Base-by-base conservation (phyloP, 768 basidiomycete species). In the Hysterangium stoloniferum region DNA sequence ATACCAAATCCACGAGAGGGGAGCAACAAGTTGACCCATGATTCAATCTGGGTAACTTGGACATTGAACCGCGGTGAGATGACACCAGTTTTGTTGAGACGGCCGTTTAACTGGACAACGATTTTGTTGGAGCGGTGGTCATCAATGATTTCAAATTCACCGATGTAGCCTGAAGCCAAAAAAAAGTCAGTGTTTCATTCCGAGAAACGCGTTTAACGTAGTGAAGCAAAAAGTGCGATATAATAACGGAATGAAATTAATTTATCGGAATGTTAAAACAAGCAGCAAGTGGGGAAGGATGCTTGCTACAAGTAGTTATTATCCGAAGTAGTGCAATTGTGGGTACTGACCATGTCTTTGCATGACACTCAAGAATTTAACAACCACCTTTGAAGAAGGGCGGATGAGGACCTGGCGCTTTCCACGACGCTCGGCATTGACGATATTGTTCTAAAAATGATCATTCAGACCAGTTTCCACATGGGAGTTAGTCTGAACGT, bases 61-160 rank as follows among this genome's bases (percentile, higher is more conserved):
- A 98, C 81, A 72, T 98, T 97, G 80, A 90, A 98, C 48, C 96
- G 87, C 37, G 95, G 94, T n/a, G 94, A 97, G 71, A 97, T 97
- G 65, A 99, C 95, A 60, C 95, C 96, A n/a, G 85, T 86, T 76
- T 99, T 99, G 80, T 99, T 99, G 61, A 99, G 80, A 54, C 92
- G 88, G 40, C 96, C 96, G 64, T 96, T 99, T 52, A 99, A 83
- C 72, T 99, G 94, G 61, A 98, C 80, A 62, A 99, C 94, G 58
- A 99, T 91, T 74, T 98, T 99, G 62, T 92, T 92, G 6, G 91
- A 84, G 54, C 95, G 93, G 70, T 98, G 96, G 74, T 99, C 96
- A 63, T 99, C 96, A 66, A 97, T 85, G 70, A 96, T 89, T 69
- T 96, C 94, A 63, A 96, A 96, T 74, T 97, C 93, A 61, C 92